Base-by-base conservation (phyloP, 768 basidiomycete genomes). In the Kondoa subrosea region DNA sequence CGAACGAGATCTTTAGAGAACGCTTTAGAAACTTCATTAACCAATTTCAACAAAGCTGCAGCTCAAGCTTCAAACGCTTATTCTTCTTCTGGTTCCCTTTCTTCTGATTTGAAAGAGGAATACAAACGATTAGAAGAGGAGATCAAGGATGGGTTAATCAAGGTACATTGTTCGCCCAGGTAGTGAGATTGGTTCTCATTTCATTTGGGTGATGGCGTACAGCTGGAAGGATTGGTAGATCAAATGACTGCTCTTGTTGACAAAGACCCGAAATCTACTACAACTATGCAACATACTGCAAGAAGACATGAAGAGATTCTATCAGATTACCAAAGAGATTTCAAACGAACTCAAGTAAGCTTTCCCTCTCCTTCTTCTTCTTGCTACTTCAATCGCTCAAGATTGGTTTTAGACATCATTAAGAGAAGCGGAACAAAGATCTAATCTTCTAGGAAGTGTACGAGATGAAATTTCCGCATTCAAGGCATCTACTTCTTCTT, bases 1-100 rank as follows among this genome's bases (percentile, higher is more conserved):
- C 91, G 93, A 77, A 89, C 89, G 78, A 82, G 92, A 73, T 91
- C 91, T 2, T 84, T 96, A 30, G 93, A 97, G 76, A 89, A 90
- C 59, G 82, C 90, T 27, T 87, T 97, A 71, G 90, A 95, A 75
- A 80, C 87, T 33, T 93, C 95, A 76, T 81, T 99, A 32, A 89
- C 89, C 0, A 81, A 89, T 12, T 97, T 97, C 78, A 84, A 89
- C 25, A 88, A 89, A 72, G 80, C 95, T 56, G 90, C 88, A 4
- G 83, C 87, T 2, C 74, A 72, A 14, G 77, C 78, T 34, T 74
- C 76, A 0, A 72, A 76, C 4, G 70, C 70, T 3, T 72, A 73
- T 60, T 67, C 71, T 12, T 57, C 81, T 80, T 32, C 81, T 86
- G 70, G 82, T 83, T 87, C 1, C 80, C 79, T 58, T 84, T 85